phyloP scores from a whole-genome alignment of 2,329 filamentous ascomycete genomes.

The Akanthomyces lecanii region DNA sequence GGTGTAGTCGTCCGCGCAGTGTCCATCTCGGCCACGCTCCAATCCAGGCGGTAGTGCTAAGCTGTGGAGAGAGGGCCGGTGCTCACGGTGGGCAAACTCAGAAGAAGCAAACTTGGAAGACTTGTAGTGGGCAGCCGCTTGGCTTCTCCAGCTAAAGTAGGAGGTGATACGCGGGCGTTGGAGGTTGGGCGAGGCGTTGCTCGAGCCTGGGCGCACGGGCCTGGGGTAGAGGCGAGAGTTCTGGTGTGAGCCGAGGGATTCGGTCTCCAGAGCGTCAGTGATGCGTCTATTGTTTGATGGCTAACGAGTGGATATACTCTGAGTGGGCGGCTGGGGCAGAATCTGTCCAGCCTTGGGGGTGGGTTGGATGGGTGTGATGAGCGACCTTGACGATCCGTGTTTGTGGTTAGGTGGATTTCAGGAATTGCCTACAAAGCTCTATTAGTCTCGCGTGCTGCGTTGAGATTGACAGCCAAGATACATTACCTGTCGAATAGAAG shows the following conservation, averaged over 20 bases:
- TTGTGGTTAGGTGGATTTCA: constrained; percentile 36
- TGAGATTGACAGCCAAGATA: background rate
- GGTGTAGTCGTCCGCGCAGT: constrained; percentile 29
- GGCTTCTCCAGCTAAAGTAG: constrained; percentile 10
- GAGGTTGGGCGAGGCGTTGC: constrained; percentile 34
- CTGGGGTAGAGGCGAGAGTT: constrained; percentile 45
- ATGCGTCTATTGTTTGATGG: constrained; percentile 46
- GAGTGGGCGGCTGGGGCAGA: constrained; percentile 35
- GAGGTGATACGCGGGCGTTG: constrained; percentile 15
- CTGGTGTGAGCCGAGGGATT: constrained; percentile 38
- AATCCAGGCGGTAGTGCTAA: constrained; percentile 35
- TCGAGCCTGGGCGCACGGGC: constrained; percentile 29
- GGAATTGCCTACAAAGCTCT: constrained; percentile 38
- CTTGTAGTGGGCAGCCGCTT: constrained; percentile 10
- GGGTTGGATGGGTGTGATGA: constrained; percentile 27
- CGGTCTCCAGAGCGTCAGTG: constrained; percentile 38
- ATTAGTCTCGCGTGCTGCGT: constrained; percentile 21
- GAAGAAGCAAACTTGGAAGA: constrained; percentile 21
- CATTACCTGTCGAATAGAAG: constrained; percentile 50
- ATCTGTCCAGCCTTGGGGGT: constrained; percentile 30
- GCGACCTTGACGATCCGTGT: constrained; percentile 30
- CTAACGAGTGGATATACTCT: constrained; percentile 47
- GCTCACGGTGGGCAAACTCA: constrained; percentile 23
- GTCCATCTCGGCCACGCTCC: constrained; percentile 28
- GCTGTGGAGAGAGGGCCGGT: constrained; percentile 37